Evolutionary conservation across 2,329 filamentous ascomycete species (phyloP).

Genomic region (Sordariomycetes sp.): DNA sequence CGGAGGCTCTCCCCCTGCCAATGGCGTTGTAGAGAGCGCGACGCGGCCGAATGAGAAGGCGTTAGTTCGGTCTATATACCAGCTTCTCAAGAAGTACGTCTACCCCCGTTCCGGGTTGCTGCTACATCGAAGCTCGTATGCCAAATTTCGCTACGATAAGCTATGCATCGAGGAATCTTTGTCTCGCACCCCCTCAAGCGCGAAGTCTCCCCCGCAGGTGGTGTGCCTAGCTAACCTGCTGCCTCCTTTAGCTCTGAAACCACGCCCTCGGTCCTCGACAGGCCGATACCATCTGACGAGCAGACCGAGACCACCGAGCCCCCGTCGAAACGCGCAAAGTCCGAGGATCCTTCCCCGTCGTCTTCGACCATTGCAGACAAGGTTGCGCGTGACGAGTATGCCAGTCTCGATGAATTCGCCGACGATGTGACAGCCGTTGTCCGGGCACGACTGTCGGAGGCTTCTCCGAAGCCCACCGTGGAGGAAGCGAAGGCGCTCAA

Average conservation of each 20-base stretch:
- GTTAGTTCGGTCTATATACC: slow-evolving; percentile 22
- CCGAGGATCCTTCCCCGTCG: slow-evolving; percentile 26
- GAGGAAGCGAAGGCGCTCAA: slow-evolving; percentile 2
- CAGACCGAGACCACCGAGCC: slow-evolving; percentile 42
- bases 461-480: background rate
- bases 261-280: slow-evolving; percentile 17
- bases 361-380: slow-evolving; percentile 37
- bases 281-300: background rate
- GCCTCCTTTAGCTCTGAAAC: slow-evolving; percentile 40
- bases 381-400: slow-evolving; percentile 35
- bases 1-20: background rate
- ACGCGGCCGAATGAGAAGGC: slow-evolving; percentile 14
- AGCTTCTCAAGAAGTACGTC: slow-evolving; percentile 21
- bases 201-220: background rate
- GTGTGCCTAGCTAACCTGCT: slow-evolving; percentile 7
- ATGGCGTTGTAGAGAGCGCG: background rate
- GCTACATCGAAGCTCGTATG: background rate
- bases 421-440: slow-evolving; percentile 37
- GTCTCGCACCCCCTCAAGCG: background rate
- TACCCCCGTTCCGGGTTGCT: background rate
- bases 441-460: slow-evolving; percentile 31
- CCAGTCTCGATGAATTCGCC: slow-evolving; percentile 52
- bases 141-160: background rate
- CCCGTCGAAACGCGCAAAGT: slow-evolving; percentile 46
- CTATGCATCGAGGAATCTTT: background rate